Percentiles rank a stretch among this genome's conserved stretches.
Evolutionary conservation across 2,329 filamentous ascomycete genomes (phyloP).

Genomic region (Didymella sp.): DNA sequence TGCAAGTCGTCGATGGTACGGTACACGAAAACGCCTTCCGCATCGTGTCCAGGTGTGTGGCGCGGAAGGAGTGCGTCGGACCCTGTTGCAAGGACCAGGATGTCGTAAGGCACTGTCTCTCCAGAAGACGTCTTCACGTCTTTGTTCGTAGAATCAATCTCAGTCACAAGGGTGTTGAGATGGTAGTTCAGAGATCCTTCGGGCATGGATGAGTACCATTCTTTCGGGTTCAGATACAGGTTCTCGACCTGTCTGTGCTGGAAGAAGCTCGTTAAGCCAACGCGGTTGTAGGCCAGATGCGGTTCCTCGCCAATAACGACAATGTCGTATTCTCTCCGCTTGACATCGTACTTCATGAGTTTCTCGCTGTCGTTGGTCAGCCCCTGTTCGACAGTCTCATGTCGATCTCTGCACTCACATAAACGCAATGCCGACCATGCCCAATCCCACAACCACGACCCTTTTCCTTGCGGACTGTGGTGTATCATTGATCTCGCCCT

Average conservation of each 20-base stretch:
- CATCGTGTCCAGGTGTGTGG: conserved; percentile 78
- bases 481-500: conserved; percentile 38
- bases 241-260: conserved; percentile 84
- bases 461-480: conserved; percentile 60
- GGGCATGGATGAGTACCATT: conserved; percentile 77
- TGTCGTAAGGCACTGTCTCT: conserved; percentile 74
- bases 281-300: conserved; percentile 88
- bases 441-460: conserved; percentile 83
- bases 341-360: conserved; percentile 81
- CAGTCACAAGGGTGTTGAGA: conserved; percentile 75
- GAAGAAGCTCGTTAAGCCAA: conserved; percentile 88
- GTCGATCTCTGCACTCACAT: conserved; percentile 66
- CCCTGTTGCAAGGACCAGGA: conserved; percentile 83
- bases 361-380: conserved; percentile 70
- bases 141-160: conserved; percentile 69
- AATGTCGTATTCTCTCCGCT: conserved; percentile 77
- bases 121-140: conserved; percentile 74
- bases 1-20: conserved; percentile 83
- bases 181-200: conserved; percentile 75
- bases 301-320: conserved; percentile 87
- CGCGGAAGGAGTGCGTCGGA: conserved; percentile 79
- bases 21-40: conserved; percentile 87
- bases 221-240: conserved; percentile 82
- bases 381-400: too few species aligned
- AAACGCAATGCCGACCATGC: conserved; percentile 90